These are phyloP conservation scores for Coniosporium apollinis DNA, from an alignment of 495 filamentous ascomycete genomes.

Conservation along the genomic window DNA sequence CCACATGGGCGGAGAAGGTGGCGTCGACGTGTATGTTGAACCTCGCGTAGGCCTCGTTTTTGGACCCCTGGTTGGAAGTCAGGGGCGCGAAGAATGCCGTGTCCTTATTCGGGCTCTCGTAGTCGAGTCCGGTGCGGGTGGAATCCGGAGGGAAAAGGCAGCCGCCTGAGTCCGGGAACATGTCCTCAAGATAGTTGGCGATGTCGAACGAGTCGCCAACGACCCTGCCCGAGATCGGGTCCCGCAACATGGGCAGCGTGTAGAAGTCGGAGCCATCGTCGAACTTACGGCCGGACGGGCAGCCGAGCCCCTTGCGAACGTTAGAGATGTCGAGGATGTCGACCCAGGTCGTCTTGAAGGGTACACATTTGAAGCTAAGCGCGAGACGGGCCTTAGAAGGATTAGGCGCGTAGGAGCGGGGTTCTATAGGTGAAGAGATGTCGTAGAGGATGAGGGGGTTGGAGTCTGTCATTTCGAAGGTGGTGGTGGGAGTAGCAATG, in stretches of 20 bases:
- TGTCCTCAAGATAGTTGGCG: slow-evolving; percentile 37
- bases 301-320: slow-evolving; percentile 27
- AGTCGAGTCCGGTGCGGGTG: slow-evolving; percentile 5
- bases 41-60: slow-evolving; percentile 15
- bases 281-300: slow-evolving; percentile 33
- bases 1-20: slow-evolving; percentile 27
- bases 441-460: slow-evolving; percentile 37
- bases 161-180: slow-evolving; percentile 24
- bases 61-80: too few relatives aligned
- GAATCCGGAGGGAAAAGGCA: slow-evolving; percentile 27
- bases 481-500: too few relatives aligned
- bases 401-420: slow-evolving; percentile 31
- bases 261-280: slow-evolving; percentile 39
- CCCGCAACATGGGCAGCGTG: slow-evolving; percentile 42
- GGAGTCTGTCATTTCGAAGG: slow-evolving; percentile 14
- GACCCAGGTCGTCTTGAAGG: slow-evolving; percentile 38
- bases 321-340: slow-evolving; percentile 30
- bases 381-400: slow-evolving; percentile 44
- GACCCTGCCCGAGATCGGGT: slow-evolving; percentile 23
- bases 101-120: slow-evolving; percentile 11
- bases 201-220: slow-evolving; percentile 51
- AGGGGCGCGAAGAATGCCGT: slow-evolving; percentile 10
- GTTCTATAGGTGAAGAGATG: slow-evolving; percentile 30
- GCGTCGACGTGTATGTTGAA: slow-evolving; percentile 37
- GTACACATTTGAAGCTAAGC: slow-evolving; percentile 40